phyloP scores from a whole-genome alignment of 768 basidiomycete species.

The Russula emetica region DNA sequence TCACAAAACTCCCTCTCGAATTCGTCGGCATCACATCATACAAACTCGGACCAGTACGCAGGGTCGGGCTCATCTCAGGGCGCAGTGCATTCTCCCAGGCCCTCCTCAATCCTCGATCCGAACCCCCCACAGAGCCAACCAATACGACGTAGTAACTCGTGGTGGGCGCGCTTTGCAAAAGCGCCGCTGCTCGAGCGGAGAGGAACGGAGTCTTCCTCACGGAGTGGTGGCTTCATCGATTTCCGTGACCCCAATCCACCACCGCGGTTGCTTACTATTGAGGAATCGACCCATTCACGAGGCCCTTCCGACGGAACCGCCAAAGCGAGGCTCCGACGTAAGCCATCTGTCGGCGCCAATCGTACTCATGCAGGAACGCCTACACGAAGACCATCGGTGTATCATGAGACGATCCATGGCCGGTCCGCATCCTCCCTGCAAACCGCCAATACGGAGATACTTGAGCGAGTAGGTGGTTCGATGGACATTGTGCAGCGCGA shows the following conservation, averaged over 20 bases:
- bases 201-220: slow-evolving; percentile 36
- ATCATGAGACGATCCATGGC: slow-evolving; percentile 32
- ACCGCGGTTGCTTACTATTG: slow-evolving; percentile 53
- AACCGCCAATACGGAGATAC: slow-evolving; percentile 66
- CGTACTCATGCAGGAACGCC: slow-evolving; percentile 13
- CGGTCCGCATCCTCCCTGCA: slow-evolving; percentile 44
- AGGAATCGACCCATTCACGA: slow-evolving; percentile 45
- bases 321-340: slow-evolving; percentile 15
- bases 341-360: slow-evolving; percentile 7
- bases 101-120: slow-evolving; percentile 45
- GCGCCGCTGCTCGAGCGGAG: slow-evolving; percentile 60
- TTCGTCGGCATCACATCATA: slow-evolving; percentile 20
- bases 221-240: slow-evolving; percentile 39
- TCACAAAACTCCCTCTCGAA: slow-evolving; percentile 30
- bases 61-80: slow-evolving; percentile 25
- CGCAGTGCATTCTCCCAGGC: slow-evolving; percentile 31
- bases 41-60: slow-evolving; percentile 15
- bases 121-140: slow-evolving; percentile 41
- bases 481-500: slow-evolving; percentile 66
- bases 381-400: slow-evolving; percentile 26
- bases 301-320: slow-evolving; percentile 19
- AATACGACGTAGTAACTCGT: slow-evolving; percentile 63
- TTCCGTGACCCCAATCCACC: slow-evolving; percentile 83
- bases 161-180: slow-evolving; percentile 74
- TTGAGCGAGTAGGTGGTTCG: slow-evolving; percentile 59